Evolutionary conservation across 2,329 filamentous ascomycete genomes (phyloP).

Genomic region (Sporothrix mexicana): DNA sequence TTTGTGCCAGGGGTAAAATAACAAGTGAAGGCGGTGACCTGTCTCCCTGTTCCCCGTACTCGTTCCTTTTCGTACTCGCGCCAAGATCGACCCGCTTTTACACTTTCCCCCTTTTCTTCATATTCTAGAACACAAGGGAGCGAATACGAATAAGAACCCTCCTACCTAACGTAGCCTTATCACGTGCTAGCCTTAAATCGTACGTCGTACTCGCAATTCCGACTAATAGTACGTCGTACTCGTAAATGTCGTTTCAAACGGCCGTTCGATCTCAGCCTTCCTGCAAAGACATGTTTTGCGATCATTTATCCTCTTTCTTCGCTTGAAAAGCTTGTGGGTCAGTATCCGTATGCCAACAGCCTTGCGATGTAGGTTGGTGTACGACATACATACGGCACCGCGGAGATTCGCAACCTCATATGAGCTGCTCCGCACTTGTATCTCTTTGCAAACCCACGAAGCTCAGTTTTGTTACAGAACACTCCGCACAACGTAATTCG

Average conservation of each 20-base stretch:
- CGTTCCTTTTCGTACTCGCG: constrained; percentile 28
- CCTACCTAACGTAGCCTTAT: not conserved
- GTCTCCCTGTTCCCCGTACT: not conserved
- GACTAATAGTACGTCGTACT: not conserved
- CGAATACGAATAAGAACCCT: constrained; percentile 39
- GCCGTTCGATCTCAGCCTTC: no score
- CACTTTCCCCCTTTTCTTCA: not conserved
- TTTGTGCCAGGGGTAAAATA: constrained; percentile 34
- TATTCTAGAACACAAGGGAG: constrained; percentile 25
- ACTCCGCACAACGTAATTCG: no score
- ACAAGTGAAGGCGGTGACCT: constrained; percentile 15
- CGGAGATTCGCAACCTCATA: no score
- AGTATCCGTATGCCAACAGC: no score
- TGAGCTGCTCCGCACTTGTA: no score
- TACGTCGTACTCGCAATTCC: not conserved
- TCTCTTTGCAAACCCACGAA: no score
- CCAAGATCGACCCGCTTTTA: constrained; percentile 14
- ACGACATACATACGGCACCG: no score
- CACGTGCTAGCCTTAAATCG: constrained; percentile 21
- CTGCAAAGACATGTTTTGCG: no score
- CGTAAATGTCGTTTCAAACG: not conserved
- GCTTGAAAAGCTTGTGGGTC: no score
- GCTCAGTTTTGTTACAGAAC: no score
- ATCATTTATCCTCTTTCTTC: no score
- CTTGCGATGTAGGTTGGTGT: no score